These are phyloP conservation scores for Trichosporon ovoides DNA, from an alignment of 1,284 basidiomycete species.

Conservation along the genomic window DNA sequence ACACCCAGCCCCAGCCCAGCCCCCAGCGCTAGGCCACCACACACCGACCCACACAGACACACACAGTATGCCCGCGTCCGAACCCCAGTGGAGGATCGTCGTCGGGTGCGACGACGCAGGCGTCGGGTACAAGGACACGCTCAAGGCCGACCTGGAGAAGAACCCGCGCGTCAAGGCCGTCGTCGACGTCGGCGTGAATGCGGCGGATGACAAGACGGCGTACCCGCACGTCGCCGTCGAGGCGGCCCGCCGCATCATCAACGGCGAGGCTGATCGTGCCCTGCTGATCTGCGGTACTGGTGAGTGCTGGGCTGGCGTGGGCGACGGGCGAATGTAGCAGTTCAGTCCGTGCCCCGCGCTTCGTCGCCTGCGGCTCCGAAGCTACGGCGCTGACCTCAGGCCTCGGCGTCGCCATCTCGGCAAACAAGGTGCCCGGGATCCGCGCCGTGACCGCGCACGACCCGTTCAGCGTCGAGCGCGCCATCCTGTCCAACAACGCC, in stretches of 20 bases:
- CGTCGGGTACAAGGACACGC: conserved; percentile 34
- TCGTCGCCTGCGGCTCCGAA: not conserved
- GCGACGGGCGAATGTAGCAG: too few relatives aligned
- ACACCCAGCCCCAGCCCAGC: too few relatives aligned
- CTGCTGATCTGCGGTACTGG: conserved; percentile 52
- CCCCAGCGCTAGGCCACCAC: too few relatives aligned
- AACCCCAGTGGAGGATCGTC: conserved; percentile 27
- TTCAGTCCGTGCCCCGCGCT: too few relatives aligned
- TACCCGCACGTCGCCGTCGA: conserved; percentile 51
- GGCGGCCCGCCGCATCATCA: conserved; percentile 47
- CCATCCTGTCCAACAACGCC: conserved; percentile 50
- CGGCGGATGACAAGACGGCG: conserved; percentile 40
- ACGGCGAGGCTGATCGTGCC: conserved; percentile 50
- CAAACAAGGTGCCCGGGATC: conserved; percentile 49
- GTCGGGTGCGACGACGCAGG: conserved; percentile 43
- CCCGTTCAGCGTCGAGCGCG: conserved; percentile 50
- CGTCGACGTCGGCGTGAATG: conserved; percentile 40
- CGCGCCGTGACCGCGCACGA: conserved; percentile 50
- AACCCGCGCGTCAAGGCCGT: conserved; percentile 38
- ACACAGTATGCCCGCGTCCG: not conserved
- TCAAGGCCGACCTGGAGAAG: conserved; percentile 36
- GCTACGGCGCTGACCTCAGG: conserved; percentile 10
- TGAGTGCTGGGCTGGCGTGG: conserved; percentile 7
- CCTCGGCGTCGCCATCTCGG: conserved; percentile 49
- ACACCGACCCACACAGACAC: too few relatives aligned